phyloP scores from a whole-genome alignment of 352 stramenopile genomes.

The Phytophthora constricta region DNA sequence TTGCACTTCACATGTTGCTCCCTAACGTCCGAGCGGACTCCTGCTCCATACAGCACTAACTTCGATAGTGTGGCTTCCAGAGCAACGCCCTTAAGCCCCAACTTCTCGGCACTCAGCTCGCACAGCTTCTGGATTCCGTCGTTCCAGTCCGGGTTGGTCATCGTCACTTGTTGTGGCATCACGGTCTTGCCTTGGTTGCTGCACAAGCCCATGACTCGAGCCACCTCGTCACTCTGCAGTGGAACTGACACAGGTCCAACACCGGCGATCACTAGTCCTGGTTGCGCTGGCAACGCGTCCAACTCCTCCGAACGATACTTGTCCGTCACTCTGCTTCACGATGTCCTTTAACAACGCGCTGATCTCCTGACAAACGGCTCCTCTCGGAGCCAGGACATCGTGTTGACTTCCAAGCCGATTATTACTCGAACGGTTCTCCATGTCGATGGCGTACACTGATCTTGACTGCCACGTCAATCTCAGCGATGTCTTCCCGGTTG shows the following conservation, averaged over 20 bases:
- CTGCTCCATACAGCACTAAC: conserved; percentile 7
- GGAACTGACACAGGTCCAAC: conserved; percentile 2
- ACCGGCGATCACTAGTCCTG: not conserved
- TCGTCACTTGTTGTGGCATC: not conserved
- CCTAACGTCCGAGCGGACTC: not conserved
- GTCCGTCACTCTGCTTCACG: not conserved
- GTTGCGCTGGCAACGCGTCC: not conserved
- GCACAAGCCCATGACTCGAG: not conserved
- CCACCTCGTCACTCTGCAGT: not conserved
- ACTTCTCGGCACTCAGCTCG: not conserved
- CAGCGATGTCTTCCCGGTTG: too few species aligned
- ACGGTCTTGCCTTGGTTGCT: not conserved
- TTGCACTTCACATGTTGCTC: not conserved
- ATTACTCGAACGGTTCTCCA: too few species aligned
- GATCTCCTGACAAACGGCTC: not conserved
- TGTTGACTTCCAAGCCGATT: too few species aligned
- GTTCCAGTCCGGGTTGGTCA: conserved; percentile 4
- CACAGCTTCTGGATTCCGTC: not conserved
- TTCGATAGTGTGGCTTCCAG: conserved; percentile 3
- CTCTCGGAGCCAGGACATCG: not conserved
- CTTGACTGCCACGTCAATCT: too few species aligned
- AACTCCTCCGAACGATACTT: conserved; percentile 1
- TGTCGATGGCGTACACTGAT: too few species aligned
- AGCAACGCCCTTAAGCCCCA: conserved; percentile 11
- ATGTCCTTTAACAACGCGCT: not conserved